Base-by-base conservation (phyloP, 2,329 filamentous ascomycete species). In the Colletotrichum nymphaeae region DNA sequence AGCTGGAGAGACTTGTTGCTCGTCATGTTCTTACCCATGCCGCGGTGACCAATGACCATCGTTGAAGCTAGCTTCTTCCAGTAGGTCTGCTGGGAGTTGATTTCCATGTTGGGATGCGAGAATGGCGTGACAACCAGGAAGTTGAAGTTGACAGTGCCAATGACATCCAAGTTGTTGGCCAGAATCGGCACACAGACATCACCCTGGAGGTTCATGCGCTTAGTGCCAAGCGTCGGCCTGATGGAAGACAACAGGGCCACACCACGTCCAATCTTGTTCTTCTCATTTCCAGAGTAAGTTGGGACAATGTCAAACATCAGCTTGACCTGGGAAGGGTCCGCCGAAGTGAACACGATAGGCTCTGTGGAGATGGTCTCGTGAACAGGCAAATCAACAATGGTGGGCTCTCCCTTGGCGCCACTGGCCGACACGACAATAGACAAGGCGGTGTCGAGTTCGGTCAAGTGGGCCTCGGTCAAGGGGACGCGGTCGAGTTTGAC, bases 111-210 rank as follows among this genome's bases (percentile, higher is more conserved):
- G 7, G 95, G 94, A 81, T 98, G 97, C 22, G 92, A 90, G 83
- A 99, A 99, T 0, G 97, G 96, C 0, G 95, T 98, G 77, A 99
- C 95, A 79, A 98, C 90, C 37, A 98, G 85, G 81, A 98, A 98
- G 82, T 98, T 98, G 87, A 99, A 99, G 78, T 97, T 98, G 76
- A 99, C 94, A 0, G 93, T 92, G 19, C 97, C 97, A 76, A 99
- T 98, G 11, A 98, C 92, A 73, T 98, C 96, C 42, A 98, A 85
- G 73, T 89, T 94, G 46, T 92, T 92, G 37, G 94, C 94, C 79
- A 98, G 89, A 75, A 99, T 97, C 0, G 97, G 97, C 11, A 99
- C 93, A 73, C 93, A 96, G 49, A 97, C 90, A 79, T 98, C 97
- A 24, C 95, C 95, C 81, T 98, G 95, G 9, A 99, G 86, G 67